phyloP scores from a whole-genome alignment of 116 monocot species.

The Dioscorea cayenensis region DNA sequence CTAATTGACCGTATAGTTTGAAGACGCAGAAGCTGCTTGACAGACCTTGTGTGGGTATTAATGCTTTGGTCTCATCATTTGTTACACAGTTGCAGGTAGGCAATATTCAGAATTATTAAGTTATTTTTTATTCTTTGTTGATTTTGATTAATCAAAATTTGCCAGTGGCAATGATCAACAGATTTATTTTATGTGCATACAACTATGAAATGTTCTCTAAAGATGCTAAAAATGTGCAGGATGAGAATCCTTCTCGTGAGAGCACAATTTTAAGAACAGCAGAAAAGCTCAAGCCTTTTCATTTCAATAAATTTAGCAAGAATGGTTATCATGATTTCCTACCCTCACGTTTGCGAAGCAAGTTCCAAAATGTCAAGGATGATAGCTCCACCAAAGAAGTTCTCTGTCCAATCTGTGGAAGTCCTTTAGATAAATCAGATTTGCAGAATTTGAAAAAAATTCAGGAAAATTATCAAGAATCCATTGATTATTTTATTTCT shows the following conservation, averaged over 20 bases:
- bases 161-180: no score
- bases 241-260: slow-evolving; percentile 94
- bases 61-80: slow-evolving; percentile 80
- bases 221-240: slow-evolving; percentile 37
- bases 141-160: background rate
- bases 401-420: slow-evolving; percentile 77
- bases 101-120: slow-evolving; percentile 9
- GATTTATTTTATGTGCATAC: background rate
- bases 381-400: slow-evolving; percentile 37
- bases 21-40: slow-evolving; percentile 47
- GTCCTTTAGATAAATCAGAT: slow-evolving; percentile 65
- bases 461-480: slow-evolving; percentile 11
- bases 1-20: slow-evolving; percentile 49
- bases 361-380: slow-evolving; percentile 33
- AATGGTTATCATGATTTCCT: slow-evolving; percentile 52
- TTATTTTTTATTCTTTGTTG: background rate
- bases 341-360: slow-evolving; percentile 72
- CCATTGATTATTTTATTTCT: slow-evolving; percentile 36
- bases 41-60: slow-evolving; percentile 56
- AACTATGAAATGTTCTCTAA: background rate
- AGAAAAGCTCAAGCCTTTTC: slow-evolving; percentile 80
- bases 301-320: slow-evolving; percentile 62
- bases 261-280: slow-evolving; percentile 92
- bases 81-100: slow-evolving; percentile 75
- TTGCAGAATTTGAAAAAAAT: slow-evolving; percentile 17